Evolutionary conservation across 2,329 filamentous ascomycete genomes (phyloP).

Genomic region (Ceratocystiopsis minuta): DNA sequence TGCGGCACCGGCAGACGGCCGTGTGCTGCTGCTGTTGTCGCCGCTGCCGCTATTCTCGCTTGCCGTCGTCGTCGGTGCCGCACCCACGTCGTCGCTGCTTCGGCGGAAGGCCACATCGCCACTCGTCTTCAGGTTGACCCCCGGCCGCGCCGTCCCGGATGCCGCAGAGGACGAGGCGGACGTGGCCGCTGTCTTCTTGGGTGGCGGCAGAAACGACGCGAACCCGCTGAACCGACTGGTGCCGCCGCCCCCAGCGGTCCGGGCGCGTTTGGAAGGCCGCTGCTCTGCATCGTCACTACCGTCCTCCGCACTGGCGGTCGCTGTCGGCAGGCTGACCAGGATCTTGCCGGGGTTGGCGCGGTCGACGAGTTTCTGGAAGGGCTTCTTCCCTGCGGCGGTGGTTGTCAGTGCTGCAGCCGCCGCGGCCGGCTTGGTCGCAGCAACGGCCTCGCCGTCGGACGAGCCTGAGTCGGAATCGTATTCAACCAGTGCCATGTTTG

Average conservation of each 20-base stretch:
- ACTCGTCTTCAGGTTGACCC: conserved; percentile 68
- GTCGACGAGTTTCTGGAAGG: conserved; percentile 67
- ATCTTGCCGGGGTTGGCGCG: conserved; percentile 70
- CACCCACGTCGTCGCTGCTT: conserved; percentile 10
- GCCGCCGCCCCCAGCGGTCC: conserved; percentile 23
- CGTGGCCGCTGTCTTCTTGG: conserved; percentile 40
- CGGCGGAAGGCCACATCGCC: conserved; percentile 64
- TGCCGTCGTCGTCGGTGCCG: too few species aligned
- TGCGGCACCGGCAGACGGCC: conserved; percentile 3
- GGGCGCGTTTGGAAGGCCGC: conserved; percentile 49
- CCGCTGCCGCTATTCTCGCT: conserved; percentile 14
- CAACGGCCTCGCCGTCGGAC: conserved; percentile 32
- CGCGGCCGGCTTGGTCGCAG: neutral
- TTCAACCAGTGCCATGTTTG: conserved; percentile 59
- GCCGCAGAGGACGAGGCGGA: too few species aligned
- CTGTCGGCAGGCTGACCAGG: conserved; percentile 52
- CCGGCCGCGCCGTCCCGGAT: conserved; percentile 20
- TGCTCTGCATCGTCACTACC: conserved; percentile 22
- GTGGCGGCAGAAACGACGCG: conserved; percentile 71
- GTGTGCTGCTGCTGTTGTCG: conserved; percentile 4
- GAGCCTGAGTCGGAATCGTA: conserved; percentile 75
- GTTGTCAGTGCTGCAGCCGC: conserved; percentile 11
- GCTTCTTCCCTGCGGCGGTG: conserved; percentile 29
- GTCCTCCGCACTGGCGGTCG: conserved; percentile 15
- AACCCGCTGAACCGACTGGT: conserved; percentile 60